Conservation (phyloP, 2,329 filamentous ascomycete genomes). For the Phaeoacremonium minimum region DNA sequence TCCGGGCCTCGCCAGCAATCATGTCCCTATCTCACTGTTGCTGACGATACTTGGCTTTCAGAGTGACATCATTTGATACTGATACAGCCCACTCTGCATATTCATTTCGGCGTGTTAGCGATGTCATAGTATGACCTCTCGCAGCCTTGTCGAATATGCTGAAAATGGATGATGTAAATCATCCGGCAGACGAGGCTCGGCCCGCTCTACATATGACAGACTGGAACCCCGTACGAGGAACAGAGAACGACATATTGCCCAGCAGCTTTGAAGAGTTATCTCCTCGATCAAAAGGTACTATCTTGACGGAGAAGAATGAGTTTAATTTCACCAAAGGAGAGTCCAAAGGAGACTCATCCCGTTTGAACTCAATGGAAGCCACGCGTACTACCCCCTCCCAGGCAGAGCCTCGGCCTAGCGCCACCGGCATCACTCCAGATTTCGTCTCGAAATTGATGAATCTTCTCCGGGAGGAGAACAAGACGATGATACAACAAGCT, state of each 20-base stretch:
- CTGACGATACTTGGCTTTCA: too few relatives aligned
- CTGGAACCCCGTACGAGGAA: neutral
- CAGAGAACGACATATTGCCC: neutral
- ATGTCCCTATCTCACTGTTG: too few relatives aligned
- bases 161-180: neutral
- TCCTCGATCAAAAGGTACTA: neutral
- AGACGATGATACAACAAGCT: neutral
- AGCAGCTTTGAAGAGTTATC: neutral
- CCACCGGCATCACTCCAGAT: constrained; percentile 9
- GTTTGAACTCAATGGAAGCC: too few relatives aligned
- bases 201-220: neutral
- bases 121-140: neutral
- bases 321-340: neutral
- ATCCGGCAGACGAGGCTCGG: neutral
- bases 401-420: constrained; percentile 4
- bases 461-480: constrained; percentile 15
- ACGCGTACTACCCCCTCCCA: neutral
- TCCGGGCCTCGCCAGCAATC: too few relatives aligned
- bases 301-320: neutral
- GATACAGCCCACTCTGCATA: too few relatives aligned
- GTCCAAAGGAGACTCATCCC: too few relatives aligned
- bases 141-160: neutral
- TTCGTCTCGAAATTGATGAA: constrained; percentile 14
- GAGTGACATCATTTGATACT: too few relatives aligned
- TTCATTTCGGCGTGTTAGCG: too few relatives aligned